Evolutionary conservation across 495 filamentous ascomycete species (phyloP).

Genomic region (Chaetomium fimeti): DNA sequence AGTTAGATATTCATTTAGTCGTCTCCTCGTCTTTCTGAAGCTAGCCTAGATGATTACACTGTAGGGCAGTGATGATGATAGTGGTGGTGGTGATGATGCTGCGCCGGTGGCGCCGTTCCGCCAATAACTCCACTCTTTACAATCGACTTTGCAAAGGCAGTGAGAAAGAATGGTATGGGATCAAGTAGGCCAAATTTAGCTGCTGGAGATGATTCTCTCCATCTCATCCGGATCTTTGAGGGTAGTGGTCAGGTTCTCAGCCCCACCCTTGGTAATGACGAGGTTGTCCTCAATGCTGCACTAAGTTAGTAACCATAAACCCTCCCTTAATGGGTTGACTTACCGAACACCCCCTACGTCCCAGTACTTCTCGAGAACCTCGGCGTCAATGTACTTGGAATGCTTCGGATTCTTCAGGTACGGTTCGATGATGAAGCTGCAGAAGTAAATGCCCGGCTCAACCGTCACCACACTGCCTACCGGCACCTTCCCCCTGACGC

Average conservation of each 20-base stretch:
- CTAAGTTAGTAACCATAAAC: conserved; percentile 14
- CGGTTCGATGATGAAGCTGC: conserved; percentile 85
- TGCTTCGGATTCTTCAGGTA: conserved; percentile 69
- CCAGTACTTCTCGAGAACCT: conserved; percentile 80
- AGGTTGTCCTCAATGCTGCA: conserved; percentile 66
- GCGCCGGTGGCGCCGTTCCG: background rate
- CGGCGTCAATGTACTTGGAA: conserved; percentile 67
- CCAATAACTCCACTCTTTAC: background rate
- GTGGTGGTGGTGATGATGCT: background rate
- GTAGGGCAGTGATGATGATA: no score
- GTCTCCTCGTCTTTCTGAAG: no score
- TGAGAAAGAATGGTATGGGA: background rate
- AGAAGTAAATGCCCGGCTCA: conserved; percentile 94
- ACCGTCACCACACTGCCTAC: conserved; percentile 82
- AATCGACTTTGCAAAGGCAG: background rate
- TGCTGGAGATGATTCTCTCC: conserved; percentile 54
- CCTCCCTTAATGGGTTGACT: conserved; percentile 15
- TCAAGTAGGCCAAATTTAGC: conserved; percentile 13
- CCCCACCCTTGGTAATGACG: conserved; percentile 71
- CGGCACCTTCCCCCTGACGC: conserved; percentile 74
- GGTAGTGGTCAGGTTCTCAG: conserved; percentile 75
- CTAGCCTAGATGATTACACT: no score
- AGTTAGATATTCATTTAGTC: no score
- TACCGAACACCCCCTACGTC: conserved; percentile 78
- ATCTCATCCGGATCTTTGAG: conserved; percentile 72